Percentiles rank a stretch among this genome's conserved stretches.
Evolutionary conservation across 257 asterid species (phyloP).

Genomic region (Solanum virginianum): DNA sequence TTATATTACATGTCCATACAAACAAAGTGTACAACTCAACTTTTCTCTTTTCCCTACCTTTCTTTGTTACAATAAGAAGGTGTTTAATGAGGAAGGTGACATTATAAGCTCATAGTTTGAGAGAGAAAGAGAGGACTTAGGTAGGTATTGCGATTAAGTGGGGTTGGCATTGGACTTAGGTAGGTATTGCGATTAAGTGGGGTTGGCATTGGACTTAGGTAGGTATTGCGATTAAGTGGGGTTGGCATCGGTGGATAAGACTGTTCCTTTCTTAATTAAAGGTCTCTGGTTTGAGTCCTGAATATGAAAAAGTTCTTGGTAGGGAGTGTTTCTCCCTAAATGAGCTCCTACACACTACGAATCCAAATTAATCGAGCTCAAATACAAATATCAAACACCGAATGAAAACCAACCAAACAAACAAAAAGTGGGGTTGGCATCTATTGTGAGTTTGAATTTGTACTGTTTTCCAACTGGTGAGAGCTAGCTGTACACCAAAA

Average conservation of each 20-base stretch:
- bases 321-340: too few relatives aligned
- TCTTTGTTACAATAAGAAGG: not conserved
- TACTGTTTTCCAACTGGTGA: constrained; percentile 1
- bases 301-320: too few relatives aligned
- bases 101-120: not conserved
- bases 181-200: not conserved
- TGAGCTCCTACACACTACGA: too few relatives aligned
- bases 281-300: too few relatives aligned
- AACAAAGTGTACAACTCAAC: not conserved
- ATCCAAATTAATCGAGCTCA: too few relatives aligned
- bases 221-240: not conserved
- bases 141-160: not conserved
- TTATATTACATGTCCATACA: not conserved
- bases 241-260: not conserved
- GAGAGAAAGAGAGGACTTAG: not conserved
- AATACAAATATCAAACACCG: too few relatives aligned
- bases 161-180: not conserved
- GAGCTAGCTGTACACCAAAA: not conserved
- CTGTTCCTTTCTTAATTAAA: too few relatives aligned
- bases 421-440: not conserved
- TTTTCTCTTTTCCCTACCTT: not conserved
- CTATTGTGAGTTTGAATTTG: not conserved
- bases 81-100: not conserved
- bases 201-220: not conserved
- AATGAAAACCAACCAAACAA: too few relatives aligned